Base-by-base conservation (phyloP, 2,329 filamentous ascomycete species). In the Xylariomycetidae sp. region DNA sequence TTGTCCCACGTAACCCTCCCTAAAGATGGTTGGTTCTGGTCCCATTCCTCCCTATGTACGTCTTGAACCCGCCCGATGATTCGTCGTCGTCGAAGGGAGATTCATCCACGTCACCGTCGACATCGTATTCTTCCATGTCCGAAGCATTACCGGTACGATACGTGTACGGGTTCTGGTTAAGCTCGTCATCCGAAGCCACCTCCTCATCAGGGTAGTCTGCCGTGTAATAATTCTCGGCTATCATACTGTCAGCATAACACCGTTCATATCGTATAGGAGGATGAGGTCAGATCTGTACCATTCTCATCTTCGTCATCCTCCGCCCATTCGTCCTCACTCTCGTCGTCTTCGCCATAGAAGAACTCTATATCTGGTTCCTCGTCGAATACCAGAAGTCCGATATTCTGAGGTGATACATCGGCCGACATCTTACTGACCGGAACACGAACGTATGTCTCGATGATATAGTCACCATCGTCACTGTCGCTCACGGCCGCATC, bases 131-230 rank as follows among this genome's bases (percentile, higher is more conserved):
- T 45, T 77, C 72, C 6, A 69, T 58, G 42, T 76, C 72, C 3
- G 73, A 75, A 7, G 69, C 70, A 33, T 75, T 72, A 16, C 58
- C 59, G 14, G 63, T 74, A 27, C 69, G 66, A 49, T 71, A 80
- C 20, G 63, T 58, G 51, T 80, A 80, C 2, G 74, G 55, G 34
- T 76, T 69, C 8, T 66, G 63, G 27, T 67, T 73, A 41, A 69
- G 75, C 54, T 83, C 79, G 44, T 84, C 80, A 46, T 88, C 83
- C 12, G 77, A 81, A 27, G 77, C 80, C 11, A 88, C 71, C 54
- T 89, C 85, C 34, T 89, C 84, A 41, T 89, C 85, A 1, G 85
- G 85, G 46, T 89, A 89, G 54, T 89, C 85, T 34, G 83, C 81
- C 4, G 80, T 78, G 52, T 88, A 88, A 58, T 87, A 80, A 49